These are phyloP conservation scores for Coriolopsis trogii DNA, from an alignment of 1,284 basidiomycete genomes.

Conservation along the genomic window DNA sequence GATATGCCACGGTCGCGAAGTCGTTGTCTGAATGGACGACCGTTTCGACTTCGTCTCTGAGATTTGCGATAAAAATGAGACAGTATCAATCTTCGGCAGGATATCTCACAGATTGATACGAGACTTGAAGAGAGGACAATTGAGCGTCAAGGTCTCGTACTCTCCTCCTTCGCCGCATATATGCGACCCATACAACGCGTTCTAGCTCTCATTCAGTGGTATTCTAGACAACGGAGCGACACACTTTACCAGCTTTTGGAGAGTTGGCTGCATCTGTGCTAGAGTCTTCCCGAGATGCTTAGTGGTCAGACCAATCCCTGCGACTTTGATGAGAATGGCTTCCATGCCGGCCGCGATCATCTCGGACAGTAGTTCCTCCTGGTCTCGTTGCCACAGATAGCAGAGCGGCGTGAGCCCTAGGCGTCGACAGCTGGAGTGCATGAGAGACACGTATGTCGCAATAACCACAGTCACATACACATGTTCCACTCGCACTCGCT, in stretches of 20 bases:
- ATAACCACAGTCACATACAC: constrained; percentile 58
- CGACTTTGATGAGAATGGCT: constrained; percentile 93
- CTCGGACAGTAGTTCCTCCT: constrained; percentile 80
- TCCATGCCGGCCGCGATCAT: constrained; percentile 86
- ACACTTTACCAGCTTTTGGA: constrained; percentile 70
- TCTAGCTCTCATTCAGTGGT: constrained; percentile 47
- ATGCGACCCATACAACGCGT: constrained; percentile 86
- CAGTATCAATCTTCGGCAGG: neutral
- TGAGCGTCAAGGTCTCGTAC: constrained; percentile 93
- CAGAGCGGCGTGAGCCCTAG: constrained; percentile 81
- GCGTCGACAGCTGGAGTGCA: constrained; percentile 67
- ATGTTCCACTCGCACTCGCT: constrained; percentile 96
- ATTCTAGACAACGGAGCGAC: neutral
- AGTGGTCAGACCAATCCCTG: constrained; percentile 86
- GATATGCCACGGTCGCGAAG: constrained; percentile 86
- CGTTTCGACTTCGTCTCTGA: constrained; percentile 65
- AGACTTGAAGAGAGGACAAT: constrained; percentile 87
- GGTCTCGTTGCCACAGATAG: constrained; percentile 95
- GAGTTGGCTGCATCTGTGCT: constrained; percentile 72
- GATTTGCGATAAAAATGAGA: neutral
- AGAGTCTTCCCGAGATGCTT: constrained; percentile 84
- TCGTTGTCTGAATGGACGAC: constrained; percentile 77
- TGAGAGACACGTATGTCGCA: neutral
- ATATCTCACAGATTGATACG: constrained; percentile 69
- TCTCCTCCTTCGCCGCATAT: constrained; percentile 98